Conservation (phyloP, 371 early-diverging fungal genomes). For the Funneliformis caledonium region DNA sequence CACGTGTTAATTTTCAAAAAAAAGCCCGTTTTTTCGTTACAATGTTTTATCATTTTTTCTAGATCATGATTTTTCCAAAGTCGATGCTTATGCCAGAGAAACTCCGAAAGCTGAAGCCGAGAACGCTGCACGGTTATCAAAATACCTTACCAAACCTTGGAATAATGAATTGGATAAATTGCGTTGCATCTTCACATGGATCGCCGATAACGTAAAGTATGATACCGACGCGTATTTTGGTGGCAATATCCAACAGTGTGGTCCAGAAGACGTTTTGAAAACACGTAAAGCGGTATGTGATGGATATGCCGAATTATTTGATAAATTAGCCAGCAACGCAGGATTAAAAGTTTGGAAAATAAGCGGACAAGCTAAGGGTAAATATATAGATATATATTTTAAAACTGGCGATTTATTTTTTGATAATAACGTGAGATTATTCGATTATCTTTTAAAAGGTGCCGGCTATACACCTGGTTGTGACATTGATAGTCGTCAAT, state of each 20-base stretch:
- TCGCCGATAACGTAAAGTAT: constrained; percentile 51
- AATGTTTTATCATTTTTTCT: background rate
- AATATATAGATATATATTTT: background rate
- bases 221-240: constrained; percentile 49
- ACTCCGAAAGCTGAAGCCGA: constrained; percentile 42
- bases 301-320: constrained; percentile 52
- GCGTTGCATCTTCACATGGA: constrained; percentile 53
- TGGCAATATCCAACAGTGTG: constrained; percentile 32
- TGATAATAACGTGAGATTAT: background rate
- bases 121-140: constrained; percentile 43
- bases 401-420: background rate
- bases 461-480: constrained; percentile 48
- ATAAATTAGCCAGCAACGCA: constrained; percentile 49
- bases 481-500: constrained; percentile 39
- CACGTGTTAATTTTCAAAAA: background rate
- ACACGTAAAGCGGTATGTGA: constrained; percentile 52
- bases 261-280: constrained; percentile 48
- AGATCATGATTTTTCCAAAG: constrained; percentile 46
- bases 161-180: constrained; percentile 47
- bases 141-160: constrained; percentile 49
- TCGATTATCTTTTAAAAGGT: background rate
- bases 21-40: background rate
- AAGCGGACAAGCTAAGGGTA: constrained; percentile 51
- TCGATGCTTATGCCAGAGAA: constrained; percentile 48
- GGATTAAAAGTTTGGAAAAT: constrained; percentile 47